Conservation (phyloP, 352 stramenopile species). For the Phytophthora pluvialis region DNA sequence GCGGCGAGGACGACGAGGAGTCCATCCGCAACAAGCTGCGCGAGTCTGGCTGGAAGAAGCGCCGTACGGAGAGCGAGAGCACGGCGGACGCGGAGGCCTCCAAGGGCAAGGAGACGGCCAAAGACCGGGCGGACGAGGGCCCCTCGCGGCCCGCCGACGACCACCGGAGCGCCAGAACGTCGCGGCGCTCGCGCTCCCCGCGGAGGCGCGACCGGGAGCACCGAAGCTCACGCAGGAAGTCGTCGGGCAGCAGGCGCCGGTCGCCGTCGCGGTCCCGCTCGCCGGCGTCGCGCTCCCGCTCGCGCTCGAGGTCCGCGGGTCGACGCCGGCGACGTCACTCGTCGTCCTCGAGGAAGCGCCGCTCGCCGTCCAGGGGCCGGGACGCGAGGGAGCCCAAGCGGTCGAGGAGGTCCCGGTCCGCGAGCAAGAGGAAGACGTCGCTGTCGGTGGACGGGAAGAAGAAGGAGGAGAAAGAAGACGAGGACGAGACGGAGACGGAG, state of each 20-base stretch:
- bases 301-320: conserved; percentile 39
- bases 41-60: conserved; percentile 76
- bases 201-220: conserved; percentile 42
- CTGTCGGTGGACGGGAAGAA: conserved; percentile 5
- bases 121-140: conserved; percentile 37
- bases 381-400: conserved; percentile 24
- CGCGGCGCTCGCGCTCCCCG: conserved; percentile 37
- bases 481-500: conserved; percentile 13
- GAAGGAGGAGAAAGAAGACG: conserved; percentile 16
- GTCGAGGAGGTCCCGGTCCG: conserved; percentile 30
- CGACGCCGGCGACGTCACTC: conserved; percentile 40
- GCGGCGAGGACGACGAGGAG: conserved; percentile 57
- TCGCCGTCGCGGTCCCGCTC: conserved; percentile 55
- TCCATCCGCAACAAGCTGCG: conserved; percentile 77
- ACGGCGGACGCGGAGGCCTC: conserved; percentile 22
- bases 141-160: conserved; percentile 31
- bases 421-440: conserved; percentile 20
- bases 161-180: conserved; percentile 21
- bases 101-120: conserved; percentile 18
- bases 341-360: conserved; percentile 36
- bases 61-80: conserved; percentile 31
- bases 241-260: conserved; percentile 41
- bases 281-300: conserved; percentile 42
- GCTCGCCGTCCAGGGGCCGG: conserved; percentile 25
- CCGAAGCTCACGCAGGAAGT: conserved; percentile 40